phyloP scores from a whole-genome alignment of 768 basidiomycete species.

The Baorangia bicolor region DNA sequence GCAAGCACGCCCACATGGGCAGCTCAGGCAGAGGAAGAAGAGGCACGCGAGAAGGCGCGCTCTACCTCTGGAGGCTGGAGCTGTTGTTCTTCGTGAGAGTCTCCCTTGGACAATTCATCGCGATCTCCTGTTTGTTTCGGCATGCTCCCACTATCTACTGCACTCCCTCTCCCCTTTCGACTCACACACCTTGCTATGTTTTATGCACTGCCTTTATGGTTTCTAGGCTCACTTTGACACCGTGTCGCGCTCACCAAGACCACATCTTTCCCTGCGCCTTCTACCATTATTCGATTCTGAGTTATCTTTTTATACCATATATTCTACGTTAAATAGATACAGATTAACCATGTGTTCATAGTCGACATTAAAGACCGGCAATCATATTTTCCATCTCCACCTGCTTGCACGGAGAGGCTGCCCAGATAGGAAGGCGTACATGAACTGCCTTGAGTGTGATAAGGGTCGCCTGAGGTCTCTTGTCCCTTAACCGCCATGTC shows the following conservation, averaged over 20 bases:
- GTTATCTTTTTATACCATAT: constrained; percentile 43
- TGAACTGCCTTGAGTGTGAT: neutral
- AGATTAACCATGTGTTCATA: constrained; percentile 37
- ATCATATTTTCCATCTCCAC: constrained; percentile 1
- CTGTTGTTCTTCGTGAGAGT: constrained; percentile 57
- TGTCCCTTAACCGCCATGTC: constrained; percentile 45
- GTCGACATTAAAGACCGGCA: constrained; percentile 20
- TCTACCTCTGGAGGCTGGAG: constrained; percentile 55
- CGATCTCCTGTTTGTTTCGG: constrained; percentile 13
- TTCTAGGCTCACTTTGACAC: constrained; percentile 25
- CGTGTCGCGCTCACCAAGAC: constrained; percentile 14
- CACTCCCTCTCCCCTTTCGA: constrained; percentile 8
- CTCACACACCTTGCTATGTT: constrained; percentile 27
- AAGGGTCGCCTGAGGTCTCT: constrained; percentile 6
- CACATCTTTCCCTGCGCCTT: constrained; percentile 13
- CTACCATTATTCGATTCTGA: constrained; percentile 35
- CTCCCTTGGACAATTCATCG: constrained; percentile 8
- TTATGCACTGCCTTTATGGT: constrained; percentile 27
- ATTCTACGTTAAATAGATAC: constrained; percentile 38
- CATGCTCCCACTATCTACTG: constrained; percentile 23
- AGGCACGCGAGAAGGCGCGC: constrained; percentile 56
- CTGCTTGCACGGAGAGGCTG: constrained; percentile 1
- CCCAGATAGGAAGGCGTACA: constrained; percentile 31
- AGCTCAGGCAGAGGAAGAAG: constrained; percentile 79
- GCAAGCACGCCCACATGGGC: constrained; percentile 69